A percentile compares a stretch with the other conserved stretches of the same genome.
phyloP scores from a whole-genome alignment of 495 filamentous ascomycete species.

The Venustampulla echinocandica region DNA sequence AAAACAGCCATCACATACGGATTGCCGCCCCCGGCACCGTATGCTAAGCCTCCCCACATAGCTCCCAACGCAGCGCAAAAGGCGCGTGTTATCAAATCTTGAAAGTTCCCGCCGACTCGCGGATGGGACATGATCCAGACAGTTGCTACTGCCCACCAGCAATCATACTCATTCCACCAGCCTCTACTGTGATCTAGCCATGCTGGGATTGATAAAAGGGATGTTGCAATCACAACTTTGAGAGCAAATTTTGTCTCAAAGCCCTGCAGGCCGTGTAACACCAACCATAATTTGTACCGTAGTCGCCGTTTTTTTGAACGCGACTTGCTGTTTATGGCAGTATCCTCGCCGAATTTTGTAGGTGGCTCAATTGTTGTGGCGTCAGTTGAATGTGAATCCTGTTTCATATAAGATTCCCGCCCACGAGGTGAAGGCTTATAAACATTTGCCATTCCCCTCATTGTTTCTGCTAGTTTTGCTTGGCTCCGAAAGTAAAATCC shows the following conservation, averaged over 20 bases:
- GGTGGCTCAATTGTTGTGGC: slow-evolving; percentile 15
- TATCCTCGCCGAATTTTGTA: slow-evolving; percentile 22
- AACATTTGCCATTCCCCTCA: slow-evolving; percentile 27
- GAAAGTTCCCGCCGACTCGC: slow-evolving; percentile 47
- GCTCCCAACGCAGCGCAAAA: slow-evolving; percentile 40
- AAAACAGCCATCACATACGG: slow-evolving; percentile 49
- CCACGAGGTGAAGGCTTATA: slow-evolving; percentile 26
- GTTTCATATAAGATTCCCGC: slow-evolving; percentile 21
- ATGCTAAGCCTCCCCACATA: slow-evolving; percentile 44
- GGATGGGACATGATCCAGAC: slow-evolving; percentile 53
- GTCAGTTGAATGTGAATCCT: slow-evolving; percentile 11
- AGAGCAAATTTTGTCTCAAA: slow-evolving; percentile 51
- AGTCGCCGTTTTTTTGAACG: slow-evolving; percentile 26
- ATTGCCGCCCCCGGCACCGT: slow-evolving; percentile 39
- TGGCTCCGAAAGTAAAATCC: slow-evolving; percentile 46
- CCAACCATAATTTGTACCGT: slow-evolving; percentile 37
- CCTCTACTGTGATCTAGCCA: slow-evolving; percentile 34
- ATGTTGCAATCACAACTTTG: slow-evolving; percentile 43
- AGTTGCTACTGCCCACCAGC: slow-evolving; percentile 50
- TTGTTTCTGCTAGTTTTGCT: slow-evolving; percentile 31
- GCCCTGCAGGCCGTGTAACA: slow-evolving; percentile 45
- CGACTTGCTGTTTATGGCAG: slow-evolving; percentile 20
- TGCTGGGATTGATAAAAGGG: slow-evolving; percentile 43
- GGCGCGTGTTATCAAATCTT: slow-evolving; percentile 42
- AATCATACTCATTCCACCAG: slow-evolving; percentile 47